Percentiles rank a stretch among this genome's conserved stretches.
phyloP scores from a whole-genome alignment of 768 basidiomycete species.

The Russula griseocarnosa region DNA sequence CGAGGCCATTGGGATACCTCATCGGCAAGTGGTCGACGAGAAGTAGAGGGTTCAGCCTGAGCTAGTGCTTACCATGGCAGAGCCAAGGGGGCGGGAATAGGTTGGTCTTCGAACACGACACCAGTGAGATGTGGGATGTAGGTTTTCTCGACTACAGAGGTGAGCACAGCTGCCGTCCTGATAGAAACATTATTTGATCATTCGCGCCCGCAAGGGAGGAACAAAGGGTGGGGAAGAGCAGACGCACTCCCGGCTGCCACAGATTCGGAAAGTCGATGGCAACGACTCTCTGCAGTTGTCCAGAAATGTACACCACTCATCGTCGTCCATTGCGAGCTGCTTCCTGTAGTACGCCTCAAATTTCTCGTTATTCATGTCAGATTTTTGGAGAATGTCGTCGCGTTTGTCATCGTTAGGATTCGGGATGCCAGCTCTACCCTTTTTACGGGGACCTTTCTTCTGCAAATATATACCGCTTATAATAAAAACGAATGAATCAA shows the following conservation, averaged over 20 bases:
- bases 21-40: slow-evolving; percentile 9
- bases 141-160: slow-evolving; percentile 66
- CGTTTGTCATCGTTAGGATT: slow-evolving; percentile 37
- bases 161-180: slow-evolving; percentile 70
- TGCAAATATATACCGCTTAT: neutral
- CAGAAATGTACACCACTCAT: slow-evolving; percentile 77
- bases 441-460: neutral
- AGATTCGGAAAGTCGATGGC: slow-evolving; percentile 92
- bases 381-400: slow-evolving; percentile 51
- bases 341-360: slow-evolving; percentile 66
- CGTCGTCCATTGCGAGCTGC: slow-evolving; percentile 65
- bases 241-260: slow-evolving; percentile 79
- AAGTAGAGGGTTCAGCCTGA: neutral
- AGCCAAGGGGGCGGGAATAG: slow-evolving; percentile 73
- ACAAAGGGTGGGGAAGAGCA: neutral
- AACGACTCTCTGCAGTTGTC: slow-evolving; percentile 62
- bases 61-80: slow-evolving; percentile 66
- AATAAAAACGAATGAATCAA: neutral
- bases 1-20: slow-evolving; percentile 93
- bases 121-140: slow-evolving; percentile 75
- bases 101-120: slow-evolving; percentile 70
- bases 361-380: slow-evolving; percentile 67
- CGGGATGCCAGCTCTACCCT: neutral
- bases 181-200: slow-evolving; percentile 9
- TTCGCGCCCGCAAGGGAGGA: slow-evolving; percentile 29